Evolutionary conservation across 805 yeast species (phyloP).

Genomic region (Dipodascus albidus): DNA sequence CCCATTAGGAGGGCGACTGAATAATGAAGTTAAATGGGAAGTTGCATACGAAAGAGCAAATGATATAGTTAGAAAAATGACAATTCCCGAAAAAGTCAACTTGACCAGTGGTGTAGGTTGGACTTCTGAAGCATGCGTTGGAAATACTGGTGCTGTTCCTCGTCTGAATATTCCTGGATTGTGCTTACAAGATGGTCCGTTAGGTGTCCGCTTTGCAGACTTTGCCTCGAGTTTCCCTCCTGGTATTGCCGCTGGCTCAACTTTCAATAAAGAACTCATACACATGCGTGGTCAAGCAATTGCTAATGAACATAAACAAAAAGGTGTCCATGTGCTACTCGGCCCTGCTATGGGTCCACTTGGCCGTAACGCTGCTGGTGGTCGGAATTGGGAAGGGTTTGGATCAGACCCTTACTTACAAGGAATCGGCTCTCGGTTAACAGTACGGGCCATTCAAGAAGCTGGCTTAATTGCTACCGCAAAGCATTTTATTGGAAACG

Average conservation of each 20-base stretch:
- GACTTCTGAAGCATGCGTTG: conserved; percentile 52
- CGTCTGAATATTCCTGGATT: conserved; percentile 42
- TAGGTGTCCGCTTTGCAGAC: conserved; percentile 48
- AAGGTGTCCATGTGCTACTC: conserved; percentile 44
- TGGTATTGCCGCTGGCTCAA: conserved; percentile 46
- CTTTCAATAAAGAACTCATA: conserved; percentile 43
- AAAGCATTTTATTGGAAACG: conserved; percentile 49
- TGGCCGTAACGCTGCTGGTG: conserved; percentile 51
- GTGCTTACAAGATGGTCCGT: conserved; percentile 54
- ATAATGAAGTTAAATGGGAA: conserved; percentile 37
- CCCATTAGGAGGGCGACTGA: conserved; percentile 14
- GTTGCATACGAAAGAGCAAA: conserved; percentile 46
- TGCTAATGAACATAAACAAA: conserved; percentile 41
- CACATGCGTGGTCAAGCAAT: conserved; percentile 44
- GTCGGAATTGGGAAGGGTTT: conserved; percentile 55
- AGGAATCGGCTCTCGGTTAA: conserved; percentile 42
- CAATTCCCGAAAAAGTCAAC: conserved; percentile 48
- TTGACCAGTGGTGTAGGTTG: conserved; percentile 55
- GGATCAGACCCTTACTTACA: conserved; percentile 52
- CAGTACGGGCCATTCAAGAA: conserved; percentile 44
- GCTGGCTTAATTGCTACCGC: conserved; percentile 47
- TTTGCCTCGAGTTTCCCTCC: conserved; percentile 46
- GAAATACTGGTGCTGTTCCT: conserved; percentile 49
- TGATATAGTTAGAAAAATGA: conserved; percentile 42
- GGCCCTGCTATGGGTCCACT: conserved; percentile 54